Evolutionary conservation across 306 rosid genomes (phyloP), one percentile per base, ranked within the genome.

Genomic region (Vigna hirtella): DNA sequence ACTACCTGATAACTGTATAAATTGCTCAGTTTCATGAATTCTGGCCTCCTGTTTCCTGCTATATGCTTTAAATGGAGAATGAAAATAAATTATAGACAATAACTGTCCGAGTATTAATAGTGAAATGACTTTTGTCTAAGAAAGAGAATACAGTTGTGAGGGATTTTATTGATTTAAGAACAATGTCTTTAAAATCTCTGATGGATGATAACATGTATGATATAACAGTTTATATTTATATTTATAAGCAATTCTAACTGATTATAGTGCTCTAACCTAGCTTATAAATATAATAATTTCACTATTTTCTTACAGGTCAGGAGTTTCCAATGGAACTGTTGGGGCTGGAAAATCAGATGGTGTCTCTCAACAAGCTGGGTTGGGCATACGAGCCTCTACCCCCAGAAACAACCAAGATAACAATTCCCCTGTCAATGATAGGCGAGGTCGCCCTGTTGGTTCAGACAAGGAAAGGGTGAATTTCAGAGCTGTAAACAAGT

Each of bases 401-500:
- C 92, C 90, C 79, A 88, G 96, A 86, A 76, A 90, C 26, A 97
- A 90, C 79, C 88, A 89, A 75, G 98, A 95, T 79, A 85, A 81
- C 77, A 83, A 78, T 86, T 82, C 97, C 81, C 84, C 87, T 68
- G 81, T 80, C 81, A 89, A 30, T 52, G 98, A 94, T 73, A 90
- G 88, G 89, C 88, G 98, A 77, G 98, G 87, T 40, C 96, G 91
- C 74, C 89, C 93, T 79, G 79, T 84, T 80, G 89, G 87, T 73
- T 85, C 90, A 16, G 99, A 92, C 75, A 95, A 95, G 88, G 98
- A 95, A 68, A 91, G 89, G 86, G 89, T 69, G 84, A 93, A 85
- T 81, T 81, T 88, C 81, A 90, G 93, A 90, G 88, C 90, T 73
- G 87, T 88, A 77, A 95, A 88, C 85, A 95, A 95, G 99, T 95